Evolutionary conservation across 2,329 filamentous ascomycete species (phyloP).

Genomic region (Clonostachys byssicola): DNA sequence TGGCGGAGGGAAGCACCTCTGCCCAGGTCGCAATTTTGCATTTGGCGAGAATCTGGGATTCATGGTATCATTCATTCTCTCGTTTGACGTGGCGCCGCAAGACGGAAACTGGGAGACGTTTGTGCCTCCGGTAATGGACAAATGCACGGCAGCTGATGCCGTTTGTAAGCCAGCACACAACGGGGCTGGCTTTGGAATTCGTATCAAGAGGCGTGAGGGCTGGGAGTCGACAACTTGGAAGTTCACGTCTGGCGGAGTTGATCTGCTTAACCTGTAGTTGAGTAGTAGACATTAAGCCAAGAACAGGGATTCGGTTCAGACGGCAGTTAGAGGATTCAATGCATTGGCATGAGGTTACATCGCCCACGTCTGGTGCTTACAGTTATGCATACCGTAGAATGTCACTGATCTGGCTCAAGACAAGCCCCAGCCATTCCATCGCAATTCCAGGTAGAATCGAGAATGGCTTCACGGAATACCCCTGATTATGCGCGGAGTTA

Average conservation of each 20-base stretch:
- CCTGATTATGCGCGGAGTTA: no score
- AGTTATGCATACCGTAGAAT: no score
- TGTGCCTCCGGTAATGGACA: conserved; percentile 2
- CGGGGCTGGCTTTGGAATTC: conserved; percentile 3
- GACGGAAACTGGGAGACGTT: conserved; percentile 5
- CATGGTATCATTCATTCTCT: conserved; percentile 16
- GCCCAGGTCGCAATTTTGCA: conserved; percentile 25
- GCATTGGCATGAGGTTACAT: no score
- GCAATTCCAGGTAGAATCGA: no score
- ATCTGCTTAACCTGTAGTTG: no score
- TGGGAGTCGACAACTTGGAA: conserved; percentile 8
- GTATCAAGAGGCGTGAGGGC: conserved; percentile 4
- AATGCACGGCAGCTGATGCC: conserved; percentile 2
- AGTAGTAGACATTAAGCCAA: no score
- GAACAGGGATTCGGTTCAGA: no score
- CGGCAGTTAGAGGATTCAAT: no score
- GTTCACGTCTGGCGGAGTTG: conserved; percentile 3
- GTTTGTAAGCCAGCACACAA: conserved; percentile 6
- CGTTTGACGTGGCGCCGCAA: conserved; percentile 18
- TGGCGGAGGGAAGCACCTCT: conserved; percentile 23
- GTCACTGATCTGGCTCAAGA: no score
- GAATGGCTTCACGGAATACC: no score
- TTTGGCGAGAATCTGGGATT: conserved; percentile 24
- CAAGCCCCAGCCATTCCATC: no score
- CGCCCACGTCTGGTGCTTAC: no score